These are phyloP conservation scores for Zarea fungicola DNA, from an alignment of 2,329 filamentous ascomycete species.

Conservation along the genomic window DNA sequence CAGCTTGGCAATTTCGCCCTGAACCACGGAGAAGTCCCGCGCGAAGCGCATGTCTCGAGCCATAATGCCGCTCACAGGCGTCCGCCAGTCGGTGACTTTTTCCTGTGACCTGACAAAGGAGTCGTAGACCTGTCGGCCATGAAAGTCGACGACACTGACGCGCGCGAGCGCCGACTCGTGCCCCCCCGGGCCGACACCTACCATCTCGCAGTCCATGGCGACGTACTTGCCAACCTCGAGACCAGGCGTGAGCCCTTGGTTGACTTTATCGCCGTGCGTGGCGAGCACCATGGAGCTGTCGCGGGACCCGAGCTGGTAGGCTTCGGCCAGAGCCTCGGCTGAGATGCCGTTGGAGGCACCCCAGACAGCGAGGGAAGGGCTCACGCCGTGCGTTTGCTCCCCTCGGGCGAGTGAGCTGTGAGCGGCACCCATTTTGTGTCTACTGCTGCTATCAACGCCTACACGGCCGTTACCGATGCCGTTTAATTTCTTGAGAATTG, in stretches of 20 bases:
- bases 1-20: constrained; percentile 63
- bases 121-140: constrained; percentile 89
- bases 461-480: constrained; percentile 13
- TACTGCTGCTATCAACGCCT: constrained; percentile 16
- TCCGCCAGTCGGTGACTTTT: constrained; percentile 84
- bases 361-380: constrained; percentile 55
- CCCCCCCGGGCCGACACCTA: constrained; percentile 70
- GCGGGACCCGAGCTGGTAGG: constrained; percentile 52
- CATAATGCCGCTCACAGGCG: constrained; percentile 75
- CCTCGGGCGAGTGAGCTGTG: constrained; percentile 43
- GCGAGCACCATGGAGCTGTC: constrained; percentile 43
- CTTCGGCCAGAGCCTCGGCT: constrained; percentile 53
- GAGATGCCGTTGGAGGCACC: constrained; percentile 57
- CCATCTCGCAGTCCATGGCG: constrained; percentile 97
- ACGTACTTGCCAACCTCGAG: constrained; percentile 82
- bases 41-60: constrained; percentile 66
- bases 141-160: constrained; percentile 88
- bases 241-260: constrained; percentile 56
- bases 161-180: constrained; percentile 74
- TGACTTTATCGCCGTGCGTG: constrained; percentile 48
- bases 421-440: constrained; percentile 48
- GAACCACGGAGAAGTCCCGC: constrained; percentile 70
- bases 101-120: constrained; percentile 79
- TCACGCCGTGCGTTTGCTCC: constrained; percentile 34
- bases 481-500: constrained; percentile 8